Base-by-base conservation (phyloP, 176 grass and related monocot species). In the Saccharum officinarum region DNA sequence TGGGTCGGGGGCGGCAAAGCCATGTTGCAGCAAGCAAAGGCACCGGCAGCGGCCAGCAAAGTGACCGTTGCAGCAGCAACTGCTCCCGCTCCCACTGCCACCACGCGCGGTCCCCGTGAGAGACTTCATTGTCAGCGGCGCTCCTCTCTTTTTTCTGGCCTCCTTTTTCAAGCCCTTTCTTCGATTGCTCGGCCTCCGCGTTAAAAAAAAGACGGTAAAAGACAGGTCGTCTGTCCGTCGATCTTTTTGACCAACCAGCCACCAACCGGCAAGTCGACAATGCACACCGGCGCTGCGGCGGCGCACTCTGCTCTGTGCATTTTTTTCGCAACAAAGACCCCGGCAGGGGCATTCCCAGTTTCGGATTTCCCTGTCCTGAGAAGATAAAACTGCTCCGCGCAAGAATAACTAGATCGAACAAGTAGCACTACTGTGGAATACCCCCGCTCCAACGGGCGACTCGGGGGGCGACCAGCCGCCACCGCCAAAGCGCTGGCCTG, bases 21-120 rank as follows among this genome's bases (percentile, higher is more conserved):
- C n/a, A 62, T n/a, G 57, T 22, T 57, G 66, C 41, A 44, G 13
- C 2, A 20, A 50, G 57, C 76, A 65, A 9, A 50, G 25, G 13
- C 41, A n/a, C 67, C 36, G 67, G 34, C 16, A 20, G 33, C 2
- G 10, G 36, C 60, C 39, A 64, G 57, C 36, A 86, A 84, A 77
- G 72, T 78, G 78, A 89, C 88, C 83, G 88, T 89, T 89, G 77
- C 28, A 15, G 28, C 26, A 14, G 68, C 59, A 59, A 59, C 70
- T 64, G 70, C 69, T 45, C 18, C 78, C 17, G 2, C 49, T 52
- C 49, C 49, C 15, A 0, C 23, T 5, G 4, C 23, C 60, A 10
- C 37, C 69, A 74, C 69, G 77, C 77, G 70, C 82, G 76, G 71
- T 50, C 71, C 70, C 71, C 69, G n/a, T 47, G 70, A 47, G 1